These are phyloP conservation scores for Talaromyces pinophilus DNA, from an alignment of 2,329 filamentous ascomycete genomes.

Conservation along the genomic window DNA sequence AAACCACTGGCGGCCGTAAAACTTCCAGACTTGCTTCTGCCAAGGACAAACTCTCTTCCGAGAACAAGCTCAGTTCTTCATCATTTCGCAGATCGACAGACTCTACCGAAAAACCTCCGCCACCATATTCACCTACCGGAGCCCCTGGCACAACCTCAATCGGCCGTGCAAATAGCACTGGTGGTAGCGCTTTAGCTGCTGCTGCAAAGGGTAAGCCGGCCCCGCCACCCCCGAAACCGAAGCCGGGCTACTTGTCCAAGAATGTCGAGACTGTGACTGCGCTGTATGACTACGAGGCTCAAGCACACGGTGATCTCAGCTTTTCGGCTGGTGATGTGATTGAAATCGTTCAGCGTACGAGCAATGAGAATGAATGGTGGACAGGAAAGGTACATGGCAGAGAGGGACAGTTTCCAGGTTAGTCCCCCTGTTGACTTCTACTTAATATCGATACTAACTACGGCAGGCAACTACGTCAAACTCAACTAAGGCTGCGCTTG, in stretches of 20 bases:
- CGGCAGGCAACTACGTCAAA: constrained; percentile 46
- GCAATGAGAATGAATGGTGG: constrained; percentile 98
- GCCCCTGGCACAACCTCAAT: constrained; percentile 13
- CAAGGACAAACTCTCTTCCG: constrained; percentile 41
- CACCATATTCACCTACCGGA: constrained; percentile 31
- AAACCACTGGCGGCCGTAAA: constrained; percentile 69
- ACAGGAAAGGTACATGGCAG: constrained; percentile 75
- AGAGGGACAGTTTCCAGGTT: constrained; percentile 93
- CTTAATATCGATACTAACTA: neutral
- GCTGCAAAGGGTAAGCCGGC: constrained; percentile 68
- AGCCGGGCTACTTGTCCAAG: constrained; percentile 72
- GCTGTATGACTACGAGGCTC: constrained; percentile 93
- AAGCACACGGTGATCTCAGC: constrained; percentile 89
- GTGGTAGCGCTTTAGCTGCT: constrained; percentile 48
- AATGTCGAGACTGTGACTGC: constrained; percentile 82
- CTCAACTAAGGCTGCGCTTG: constrained; percentile 34
- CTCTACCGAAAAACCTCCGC: constrained; percentile 59
- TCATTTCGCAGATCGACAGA: neutral
- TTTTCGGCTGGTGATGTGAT: constrained; percentile 88
- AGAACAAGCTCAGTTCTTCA: constrained; percentile 38
- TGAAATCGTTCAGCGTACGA: constrained; percentile 79
- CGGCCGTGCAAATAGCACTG: constrained; percentile 44
- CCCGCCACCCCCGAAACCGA: constrained; percentile 73
- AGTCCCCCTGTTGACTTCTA: constrained; percentile 25
- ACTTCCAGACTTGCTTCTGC: constrained; percentile 31